A percentile compares a stretch with the other conserved stretches of the same genome.
Evolutionary conservation across 805 yeast species (phyloP).

Genomic region (Pichia occidentalis): DNA sequence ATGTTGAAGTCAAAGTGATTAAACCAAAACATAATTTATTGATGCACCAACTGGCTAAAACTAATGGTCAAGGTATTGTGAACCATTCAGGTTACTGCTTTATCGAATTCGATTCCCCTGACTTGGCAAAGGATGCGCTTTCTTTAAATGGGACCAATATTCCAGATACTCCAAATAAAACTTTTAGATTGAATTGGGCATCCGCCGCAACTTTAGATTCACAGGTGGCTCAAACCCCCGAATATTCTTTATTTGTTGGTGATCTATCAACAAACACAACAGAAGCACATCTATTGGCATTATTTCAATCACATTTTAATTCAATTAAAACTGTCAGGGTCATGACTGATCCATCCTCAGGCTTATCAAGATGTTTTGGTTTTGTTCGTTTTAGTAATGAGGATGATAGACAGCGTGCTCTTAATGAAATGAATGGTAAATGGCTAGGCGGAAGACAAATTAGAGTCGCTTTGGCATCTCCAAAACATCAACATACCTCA

Average conservation of each 20-base stretch:
- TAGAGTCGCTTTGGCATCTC: conserved; percentile 74
- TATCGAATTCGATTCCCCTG: conserved; percentile 62
- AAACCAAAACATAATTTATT: conserved; percentile 37
- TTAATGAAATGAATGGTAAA: conserved; percentile 69
- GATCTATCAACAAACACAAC: conserved; percentile 73
- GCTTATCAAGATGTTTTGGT: conserved; percentile 73
- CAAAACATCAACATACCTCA: conserved; percentile 48
- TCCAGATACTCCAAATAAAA: conserved; percentile 53
- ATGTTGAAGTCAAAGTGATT: conserved; percentile 62
- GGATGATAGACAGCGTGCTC: conserved; percentile 59
- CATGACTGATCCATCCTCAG: conserved; percentile 79
- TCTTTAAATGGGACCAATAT: conserved; percentile 58
- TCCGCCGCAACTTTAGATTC: conserved; percentile 71
- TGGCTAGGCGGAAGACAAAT: conserved; percentile 76
- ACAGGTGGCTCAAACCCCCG: conserved; percentile 68
- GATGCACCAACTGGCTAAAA: conserved; percentile 27
- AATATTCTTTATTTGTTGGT: conserved; percentile 75
- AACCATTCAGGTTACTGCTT: conserved; percentile 63
- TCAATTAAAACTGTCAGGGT: conserved; percentile 76
- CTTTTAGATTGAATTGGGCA: conserved; percentile 78
- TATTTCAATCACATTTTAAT: conserved; percentile 59
- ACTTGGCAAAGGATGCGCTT: conserved; percentile 64
- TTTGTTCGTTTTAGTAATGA: conserved; percentile 72
- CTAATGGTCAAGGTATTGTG: conserved; percentile 22
- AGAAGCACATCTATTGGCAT: conserved; percentile 67